Evolutionary conservation across 768 basidiomycete species (phyloP).

Genomic region (Agrocybe praecox): DNA sequence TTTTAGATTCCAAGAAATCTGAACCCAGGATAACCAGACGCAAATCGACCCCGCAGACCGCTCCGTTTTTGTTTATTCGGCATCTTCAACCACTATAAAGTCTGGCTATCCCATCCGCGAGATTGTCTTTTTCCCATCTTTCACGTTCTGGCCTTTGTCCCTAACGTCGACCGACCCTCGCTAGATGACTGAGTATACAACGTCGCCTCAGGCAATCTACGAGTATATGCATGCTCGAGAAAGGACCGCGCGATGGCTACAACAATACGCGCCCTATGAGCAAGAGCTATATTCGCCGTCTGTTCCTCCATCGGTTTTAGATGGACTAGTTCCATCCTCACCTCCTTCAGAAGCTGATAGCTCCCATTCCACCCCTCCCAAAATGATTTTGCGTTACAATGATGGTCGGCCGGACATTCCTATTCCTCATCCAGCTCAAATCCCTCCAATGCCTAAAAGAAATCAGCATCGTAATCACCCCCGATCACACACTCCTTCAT

Average conservation of each 20-base stretch:
- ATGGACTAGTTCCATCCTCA: slow-evolving; percentile 41
- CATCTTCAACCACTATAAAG: slow-evolving; percentile 37
- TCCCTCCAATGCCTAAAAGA: slow-evolving; percentile 16
- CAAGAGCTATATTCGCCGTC: slow-evolving; percentile 59
- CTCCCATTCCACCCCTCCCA: slow-evolving; percentile 61
- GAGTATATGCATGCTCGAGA: slow-evolving; percentile 62
- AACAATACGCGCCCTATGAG: slow-evolving; percentile 37
- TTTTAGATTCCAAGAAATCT: slow-evolving; percentile 33
- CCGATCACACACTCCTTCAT: slow-evolving; percentile 24
- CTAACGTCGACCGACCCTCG: slow-evolving; percentile 12
- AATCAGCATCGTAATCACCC: slow-evolving; percentile 18
- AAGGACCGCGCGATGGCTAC: slow-evolving; percentile 69
- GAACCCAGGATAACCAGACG: slow-evolving; percentile 24
- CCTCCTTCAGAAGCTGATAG: slow-evolving; percentile 52
- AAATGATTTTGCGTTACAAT: slow-evolving; percentile 69
- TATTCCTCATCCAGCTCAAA: slow-evolving; percentile 45
- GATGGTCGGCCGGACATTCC: slow-evolving; percentile 68
- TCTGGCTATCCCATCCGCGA: slow-evolving; percentile 22
- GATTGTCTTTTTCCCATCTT: slow-evolving; percentile 28
- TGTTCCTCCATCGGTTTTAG: slow-evolving; percentile 51
- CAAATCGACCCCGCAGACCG: slow-evolving; percentile 31
- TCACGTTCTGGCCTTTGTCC: slow-evolving; percentile 16
- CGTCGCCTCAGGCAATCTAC: slow-evolving; percentile 58
- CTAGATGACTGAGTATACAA: slow-evolving; percentile 70
- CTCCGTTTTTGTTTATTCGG: slow-evolving; percentile 30